phyloP scores from a whole-genome alignment of 2,329 filamentous ascomycete genomes.

The Calonectria henricotiae region DNA sequence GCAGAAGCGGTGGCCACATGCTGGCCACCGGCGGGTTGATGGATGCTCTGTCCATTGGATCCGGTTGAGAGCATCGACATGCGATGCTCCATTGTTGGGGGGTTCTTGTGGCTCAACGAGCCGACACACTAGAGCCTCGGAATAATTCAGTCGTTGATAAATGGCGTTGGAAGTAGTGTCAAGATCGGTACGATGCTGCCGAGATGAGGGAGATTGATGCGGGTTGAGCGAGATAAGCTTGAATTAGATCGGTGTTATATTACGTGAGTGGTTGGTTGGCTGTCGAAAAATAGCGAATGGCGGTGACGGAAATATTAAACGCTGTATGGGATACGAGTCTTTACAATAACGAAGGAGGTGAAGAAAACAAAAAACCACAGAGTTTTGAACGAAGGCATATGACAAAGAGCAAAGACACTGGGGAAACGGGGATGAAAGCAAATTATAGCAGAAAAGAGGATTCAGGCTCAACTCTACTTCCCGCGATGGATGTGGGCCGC shows the following conservation, averaged over 20 bases:
- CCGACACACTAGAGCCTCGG: not conserved
- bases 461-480: not conserved
- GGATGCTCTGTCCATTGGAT: conserved; percentile 4
- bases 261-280: too few relatives aligned
- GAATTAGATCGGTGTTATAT: not conserved
- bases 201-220: not conserved
- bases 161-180: too few relatives aligned
- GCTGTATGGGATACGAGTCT: not conserved
- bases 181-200: not conserved
- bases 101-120: not conserved
- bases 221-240: not conserved
- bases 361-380: not conserved
- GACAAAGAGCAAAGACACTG: not conserved
- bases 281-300: not conserved
- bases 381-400: not conserved
- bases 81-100: conserved; percentile 1
- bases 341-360: not conserved
- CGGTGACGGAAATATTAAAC: not conserved
- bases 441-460: not conserved
- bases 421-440: not conserved
- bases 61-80: conserved; percentile 15
- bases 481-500: conserved; percentile 4
- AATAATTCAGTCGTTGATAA: too few relatives aligned
- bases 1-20: conserved; percentile 8
- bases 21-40: not conserved